Conservation (phyloP, 768 basidiomycete genomes). For the Butyriboletus loyo region DNA sequence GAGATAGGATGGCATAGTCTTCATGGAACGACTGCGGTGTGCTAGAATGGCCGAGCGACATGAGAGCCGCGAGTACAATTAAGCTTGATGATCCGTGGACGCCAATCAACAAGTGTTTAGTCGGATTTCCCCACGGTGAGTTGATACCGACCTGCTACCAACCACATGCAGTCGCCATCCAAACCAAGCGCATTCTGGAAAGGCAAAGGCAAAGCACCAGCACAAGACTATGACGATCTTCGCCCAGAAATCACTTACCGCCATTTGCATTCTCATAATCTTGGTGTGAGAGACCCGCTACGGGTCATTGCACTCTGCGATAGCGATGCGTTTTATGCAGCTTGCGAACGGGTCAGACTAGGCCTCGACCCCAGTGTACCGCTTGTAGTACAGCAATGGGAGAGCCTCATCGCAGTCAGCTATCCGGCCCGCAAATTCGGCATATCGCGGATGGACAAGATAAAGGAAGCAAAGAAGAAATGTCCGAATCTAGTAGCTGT, state of each 20-base stretch:
- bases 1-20: constrained; percentile 62
- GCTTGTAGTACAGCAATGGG: constrained; percentile 87
- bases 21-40: constrained; percentile 50
- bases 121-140: background rate
- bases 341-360: constrained; percentile 84
- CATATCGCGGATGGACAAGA: constrained; percentile 86
- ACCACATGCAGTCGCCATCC: constrained; percentile 20
- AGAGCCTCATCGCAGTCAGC: constrained; percentile 88
- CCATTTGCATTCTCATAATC: constrained; percentile 64
- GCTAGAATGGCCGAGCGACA: constrained; percentile 19
- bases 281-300: constrained; percentile 71
- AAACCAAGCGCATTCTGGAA: constrained; percentile 39
- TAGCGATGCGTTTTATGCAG: constrained; percentile 80
- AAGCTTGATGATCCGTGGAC: background rate
- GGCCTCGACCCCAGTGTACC: constrained; percentile 60
- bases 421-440: constrained; percentile 92
- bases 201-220: constrained; percentile 50
- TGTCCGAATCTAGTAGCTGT: constrained; percentile 84
- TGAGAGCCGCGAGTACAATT: too few relatives aligned
- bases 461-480: constrained; percentile 76
- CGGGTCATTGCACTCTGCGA: constrained; percentile 89
- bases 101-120: too few relatives aligned
- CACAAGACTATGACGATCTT: constrained; percentile 56
- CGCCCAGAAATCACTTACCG: constrained; percentile 74
- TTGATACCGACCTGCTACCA: background rate